Evolutionary conservation across 768 basidiomycete species (phyloP).

Genomic region (Chlorophyllum brunneum): DNA sequence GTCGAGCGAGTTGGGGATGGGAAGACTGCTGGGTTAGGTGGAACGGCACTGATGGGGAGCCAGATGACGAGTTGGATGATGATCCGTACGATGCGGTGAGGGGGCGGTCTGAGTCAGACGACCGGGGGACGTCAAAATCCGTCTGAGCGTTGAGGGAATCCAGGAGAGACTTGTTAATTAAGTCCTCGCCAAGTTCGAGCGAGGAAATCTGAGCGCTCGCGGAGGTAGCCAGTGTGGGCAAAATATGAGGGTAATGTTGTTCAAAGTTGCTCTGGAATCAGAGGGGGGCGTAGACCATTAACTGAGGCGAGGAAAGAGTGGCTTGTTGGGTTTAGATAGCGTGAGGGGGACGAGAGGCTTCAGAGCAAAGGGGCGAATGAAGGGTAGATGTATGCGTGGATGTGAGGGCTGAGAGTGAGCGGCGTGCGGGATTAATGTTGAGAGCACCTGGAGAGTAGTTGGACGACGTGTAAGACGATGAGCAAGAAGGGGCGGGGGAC

Average conservation of each 20-base stretch:
- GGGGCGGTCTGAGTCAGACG: constrained; percentile 49
- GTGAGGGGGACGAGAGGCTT: constrained; percentile 1
- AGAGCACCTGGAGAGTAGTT: constrained; percentile 13
- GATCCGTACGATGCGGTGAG: constrained; percentile 45
- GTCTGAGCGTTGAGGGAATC: constrained; percentile 82
- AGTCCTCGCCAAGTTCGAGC: constrained; percentile 66
- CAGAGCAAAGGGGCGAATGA: constrained; percentile 12
- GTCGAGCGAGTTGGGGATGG: constrained; percentile 34
- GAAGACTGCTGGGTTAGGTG: constrained; percentile 46
- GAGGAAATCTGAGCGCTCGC: constrained; percentile 33
- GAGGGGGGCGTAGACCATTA: constrained; percentile 27
- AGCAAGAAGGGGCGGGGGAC: constrained; percentile 25
- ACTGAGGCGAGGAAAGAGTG: constrained; percentile 20
- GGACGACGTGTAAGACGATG: constrained; percentile 21
- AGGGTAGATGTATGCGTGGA: constrained; percentile 17
- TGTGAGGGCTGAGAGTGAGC: constrained; percentile 15
- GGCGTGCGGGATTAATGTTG: constrained; percentile 12
- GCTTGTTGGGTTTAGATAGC: constrained; percentile 9
- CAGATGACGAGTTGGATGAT: constrained; percentile 50
- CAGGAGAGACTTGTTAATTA: constrained; percentile 80
- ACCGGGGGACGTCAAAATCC: constrained; percentile 66
- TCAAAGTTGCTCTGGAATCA: constrained; percentile 15
- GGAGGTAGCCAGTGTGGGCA: constrained; percentile 52
- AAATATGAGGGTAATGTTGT: constrained; percentile 16
- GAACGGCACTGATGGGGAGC: constrained; percentile 54